Percentiles rank a stretch among this genome's conserved stretches.
These are phyloP conservation scores for Jatropha podagrica DNA, from an alignment of 441 rosid genomes.

Conservation along the genomic window DNA sequence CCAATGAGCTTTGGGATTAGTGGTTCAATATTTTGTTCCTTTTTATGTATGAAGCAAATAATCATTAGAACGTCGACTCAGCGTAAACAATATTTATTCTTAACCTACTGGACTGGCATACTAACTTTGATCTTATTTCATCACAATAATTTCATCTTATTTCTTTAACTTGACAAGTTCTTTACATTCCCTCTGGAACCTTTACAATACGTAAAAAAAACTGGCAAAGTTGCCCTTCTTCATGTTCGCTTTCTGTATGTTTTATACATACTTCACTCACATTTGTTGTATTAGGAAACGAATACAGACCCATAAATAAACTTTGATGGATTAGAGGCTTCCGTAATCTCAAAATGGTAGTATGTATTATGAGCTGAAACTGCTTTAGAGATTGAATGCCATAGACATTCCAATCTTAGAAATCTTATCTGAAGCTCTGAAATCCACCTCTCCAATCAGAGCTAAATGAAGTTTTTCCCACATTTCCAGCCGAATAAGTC, in stretches of 20 bases:
- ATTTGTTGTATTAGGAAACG: background rate
- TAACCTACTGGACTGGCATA: too few species aligned
- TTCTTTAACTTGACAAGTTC: background rate
- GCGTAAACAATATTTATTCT: too few species aligned
- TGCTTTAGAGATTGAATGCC: constrained; percentile 24
- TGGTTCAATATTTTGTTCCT: too few species aligned
- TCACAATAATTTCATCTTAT: background rate
- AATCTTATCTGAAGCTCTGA: constrained; percentile 24
- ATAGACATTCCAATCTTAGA: constrained; percentile 48
- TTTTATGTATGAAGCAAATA: too few species aligned
- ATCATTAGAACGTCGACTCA: too few species aligned
- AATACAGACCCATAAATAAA: background rate
- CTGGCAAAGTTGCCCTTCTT: background rate
- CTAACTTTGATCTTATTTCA: too few species aligned
- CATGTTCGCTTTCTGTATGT: background rate
- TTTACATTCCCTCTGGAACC: background rate
- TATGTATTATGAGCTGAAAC: background rate
- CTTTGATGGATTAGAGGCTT: background rate
- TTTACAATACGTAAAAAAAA: background rate
- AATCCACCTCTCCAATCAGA: constrained; percentile 43
- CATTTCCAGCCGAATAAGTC: constrained; percentile 39
- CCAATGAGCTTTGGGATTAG: too few species aligned
- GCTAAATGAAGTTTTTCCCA: constrained; percentile 34
- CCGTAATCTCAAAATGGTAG: background rate
- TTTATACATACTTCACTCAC: background rate